Base-by-base conservation (phyloP, 352 stramenopile species). In the Phytophthora constricta region DNA sequence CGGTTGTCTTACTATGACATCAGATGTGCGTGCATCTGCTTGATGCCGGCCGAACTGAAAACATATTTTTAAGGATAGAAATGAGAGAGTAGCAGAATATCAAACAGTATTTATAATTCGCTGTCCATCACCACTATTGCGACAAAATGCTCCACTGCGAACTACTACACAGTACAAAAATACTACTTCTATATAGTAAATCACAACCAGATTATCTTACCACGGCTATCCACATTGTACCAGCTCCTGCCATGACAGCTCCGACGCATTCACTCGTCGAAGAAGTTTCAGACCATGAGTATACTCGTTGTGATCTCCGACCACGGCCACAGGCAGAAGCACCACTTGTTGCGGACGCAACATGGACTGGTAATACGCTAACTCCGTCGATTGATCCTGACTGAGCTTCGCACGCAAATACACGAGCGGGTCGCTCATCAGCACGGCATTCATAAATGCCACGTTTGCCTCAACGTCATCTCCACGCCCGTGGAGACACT, bases 341-440 rank as follows among this genome's bases (percentile, higher is more conserved):
- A 70, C 16, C 1, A 70, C 28, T 14, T 50, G 48, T 13, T 34
- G 27, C 1, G 48, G 39, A 2, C 42, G 41, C 11, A 55, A 39
- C 0, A 61, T 19, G 1, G 62, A 70, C 31, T 70, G 54, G 16
- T 70, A 70, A n/a, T 65, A 55, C 3, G 43, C 55, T 19, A 62
- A 39, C 7, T 55, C 20, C 17, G 45, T 62, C 11, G 55, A 39
- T 1, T 8, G 17, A 27, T 41, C 19, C 27, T 20, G 23, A 14
- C 31, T 22, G 16, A 62, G 14, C 16, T 34, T 55, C 5, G 46
- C 41, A 28, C 22, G 55, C 19, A 65, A 67, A 23, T 58, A 74
- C 37, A 74, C 66, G 7, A 79, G 22, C 19, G 72, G 67, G 23
- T 74, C 67, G 19, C 66, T 79, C 72, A 76, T 74, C 20, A 68